Evolutionary conservation across 345 rosid genomes (phyloP), one percentile per base, ranked within the genome.

Genomic region (Melastoma malabathricum): DNA sequence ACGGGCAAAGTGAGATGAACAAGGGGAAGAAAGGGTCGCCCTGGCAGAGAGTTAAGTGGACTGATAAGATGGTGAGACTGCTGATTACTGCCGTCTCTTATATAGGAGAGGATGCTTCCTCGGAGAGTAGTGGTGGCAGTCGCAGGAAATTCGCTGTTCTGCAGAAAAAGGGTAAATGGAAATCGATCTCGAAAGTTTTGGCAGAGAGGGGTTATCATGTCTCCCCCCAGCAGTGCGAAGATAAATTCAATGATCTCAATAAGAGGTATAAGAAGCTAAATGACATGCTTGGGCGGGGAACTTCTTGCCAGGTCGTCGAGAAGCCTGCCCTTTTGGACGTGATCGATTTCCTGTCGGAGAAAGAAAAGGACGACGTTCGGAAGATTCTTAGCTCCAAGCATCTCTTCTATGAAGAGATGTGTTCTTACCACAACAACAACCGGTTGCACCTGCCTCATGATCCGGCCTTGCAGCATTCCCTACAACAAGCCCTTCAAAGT

Each of bases 41-140:
- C 10, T 90, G 98, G 98, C 94, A 84, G 47, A 70, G 98, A 45
- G 94, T 90, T 48, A 90, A 90, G 63, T 90, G 98, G 96, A 74
- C 87, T 50, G 98, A 84, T 72, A 82, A 76, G 71, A 90, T 86
- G 98, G 94, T 90, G 55, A 84, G 71, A 74, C 78, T 86, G 45
- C 68, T 90, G 72, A 90, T 86, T 17, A 86, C 92, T 20, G 94
- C 96, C 6, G 92, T 84, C 18, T 86, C 98, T 59, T 86, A 86
- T 48, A 74, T 86, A 6, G 82, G 89, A 1, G 94, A 90, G 65
- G 98, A 86, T 62, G 66, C 63, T 3, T 20, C 54, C 54, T 63
- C 73, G 7, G 90, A 81, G 51, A 65, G 75, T 55, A 59, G 72
- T 54, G 66, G 69, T 14, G 79, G 80, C 43, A 55, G 67, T 46